Base-by-base conservation (phyloP, 306 rosid species). In the Trifolium pratense region DNA sequence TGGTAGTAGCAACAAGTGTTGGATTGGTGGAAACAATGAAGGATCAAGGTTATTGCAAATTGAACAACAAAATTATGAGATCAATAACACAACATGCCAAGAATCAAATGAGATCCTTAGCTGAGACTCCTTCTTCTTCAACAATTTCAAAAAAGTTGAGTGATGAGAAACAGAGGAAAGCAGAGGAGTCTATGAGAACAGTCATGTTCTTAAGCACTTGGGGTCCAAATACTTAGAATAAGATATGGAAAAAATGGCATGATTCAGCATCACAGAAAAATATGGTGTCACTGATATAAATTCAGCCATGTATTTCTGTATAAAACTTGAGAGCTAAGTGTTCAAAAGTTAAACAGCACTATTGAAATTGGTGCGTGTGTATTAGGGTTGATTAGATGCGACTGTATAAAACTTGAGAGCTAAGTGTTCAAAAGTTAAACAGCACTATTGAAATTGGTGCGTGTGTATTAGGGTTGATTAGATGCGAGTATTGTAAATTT, bases 121-220 rank as follows among this genome's bases (percentile, higher is more conserved):
- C 75, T 66, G 79, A 82, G 66, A 79, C 88, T n/a, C n/a, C n/a
- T n/a, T n/a, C n/a, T n/a, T n/a, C n/a, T n/a, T n/a, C n/a, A n/a
- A n/a, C n/a, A n/a, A n/a, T n/a, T n/a, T n/a, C n/a, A n/a, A n/a
- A 56, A 9, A 73, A 73, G 16, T 3, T 79, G n/a, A 81, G 89
- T 66, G 89, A 88, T 12, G 89, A 83, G 34, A 61, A 82, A 45
- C 29, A 58, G 29, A 89, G 82, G 68, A 77, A 80, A 13, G 81
- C 93, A 23, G 96, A 89, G 78, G 97, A 89, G 43, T 85, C 97
- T 61, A 73, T 88, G 0, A 85, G 89, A 68, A 86, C 67, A 0
- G 87, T 91, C 66, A 85, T 92, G 96, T 92, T 86, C 80, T 81
- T 89, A 71, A 92, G 96, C 63, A 79, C 80, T 6, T 89, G 97